phyloP scores from a whole-genome alignment of 768 basidiomycete species.

The Amanita exitialis region DNA sequence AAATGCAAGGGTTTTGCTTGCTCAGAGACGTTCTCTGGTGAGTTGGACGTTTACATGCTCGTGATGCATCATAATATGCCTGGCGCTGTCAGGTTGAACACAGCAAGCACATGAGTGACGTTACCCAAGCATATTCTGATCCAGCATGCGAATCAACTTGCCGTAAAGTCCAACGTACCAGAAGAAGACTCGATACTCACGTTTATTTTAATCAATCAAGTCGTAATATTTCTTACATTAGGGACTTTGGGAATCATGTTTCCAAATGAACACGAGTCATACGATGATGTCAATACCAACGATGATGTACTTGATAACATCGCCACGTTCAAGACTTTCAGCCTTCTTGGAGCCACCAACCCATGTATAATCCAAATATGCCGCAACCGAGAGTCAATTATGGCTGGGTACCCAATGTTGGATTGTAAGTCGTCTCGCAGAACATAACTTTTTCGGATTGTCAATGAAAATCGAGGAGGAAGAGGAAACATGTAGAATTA shows the following conservation, averaged over 20 bases:
- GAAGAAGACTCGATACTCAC: constrained; percentile 30
- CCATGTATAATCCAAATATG: constrained; percentile 6
- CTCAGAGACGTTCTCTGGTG: constrained; percentile 24
- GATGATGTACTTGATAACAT: constrained; percentile 34
- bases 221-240: constrained; percentile 22
- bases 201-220: constrained; percentile 5
- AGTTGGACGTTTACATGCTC: not conserved
- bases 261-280: constrained; percentile 7
- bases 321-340: constrained; percentile 18
- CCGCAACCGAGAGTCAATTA: constrained; percentile 7
- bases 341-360: constrained; percentile 28
- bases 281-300: constrained; percentile 17
- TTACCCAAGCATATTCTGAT: constrained; percentile 30
- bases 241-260: constrained; percentile 17
- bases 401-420: constrained; percentile 15
- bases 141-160: constrained; percentile 20
- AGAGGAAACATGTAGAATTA: too few relatives aligned
- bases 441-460: not conserved
- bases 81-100: constrained; percentile 28
- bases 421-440: constrained; percentile 11
- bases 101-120: constrained; percentile 11
- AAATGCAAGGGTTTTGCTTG: constrained; percentile 23
- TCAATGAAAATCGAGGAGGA: too few relatives aligned
- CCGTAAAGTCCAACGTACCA: constrained; percentile 19
- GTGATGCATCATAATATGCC: not conserved